Percentiles rank a stretch among this genome's conserved stretches.
Conservation (phyloP, 805 yeast genomes). For the Kodamaea leandrae region DNA sequence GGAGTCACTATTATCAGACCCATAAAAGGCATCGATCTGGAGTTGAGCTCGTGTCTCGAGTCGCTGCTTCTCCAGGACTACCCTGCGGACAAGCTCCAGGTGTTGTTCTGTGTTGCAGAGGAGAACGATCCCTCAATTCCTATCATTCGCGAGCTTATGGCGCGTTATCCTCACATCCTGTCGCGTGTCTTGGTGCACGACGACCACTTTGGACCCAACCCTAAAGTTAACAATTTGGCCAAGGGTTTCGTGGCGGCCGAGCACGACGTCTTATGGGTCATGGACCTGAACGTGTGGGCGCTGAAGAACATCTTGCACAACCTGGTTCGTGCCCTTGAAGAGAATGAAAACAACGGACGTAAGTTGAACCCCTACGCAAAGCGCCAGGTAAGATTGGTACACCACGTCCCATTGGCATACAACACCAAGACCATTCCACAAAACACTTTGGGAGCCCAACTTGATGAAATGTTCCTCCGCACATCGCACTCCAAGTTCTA, state of each 20-base stretch:
- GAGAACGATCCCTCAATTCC: constrained; percentile 62
- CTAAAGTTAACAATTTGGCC: constrained; percentile 83
- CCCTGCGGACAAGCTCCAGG: constrained; percentile 57
- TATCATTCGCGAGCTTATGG: constrained; percentile 48
- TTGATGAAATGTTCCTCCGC: constrained; percentile 82
- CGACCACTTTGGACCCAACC: constrained; percentile 73
- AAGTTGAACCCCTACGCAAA: constrained; percentile 16
- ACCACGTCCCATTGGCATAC: constrained; percentile 74
- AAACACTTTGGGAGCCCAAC: constrained; percentile 51
- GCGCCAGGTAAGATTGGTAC: constrained; percentile 63
- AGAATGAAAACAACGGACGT: constrained; percentile 53
- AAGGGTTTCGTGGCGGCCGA: constrained; percentile 71
- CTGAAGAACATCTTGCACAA: constrained; percentile 60
- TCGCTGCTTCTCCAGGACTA: constrained; percentile 68
- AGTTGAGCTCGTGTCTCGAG: constrained; percentile 62
- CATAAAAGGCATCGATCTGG: constrained; percentile 79
- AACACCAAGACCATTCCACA: constrained; percentile 12
- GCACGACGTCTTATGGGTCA: constrained; percentile 76
- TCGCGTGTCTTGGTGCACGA: constrained; percentile 56
- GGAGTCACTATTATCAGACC: constrained; percentile 78
- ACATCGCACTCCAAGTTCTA: constrained; percentile 87
- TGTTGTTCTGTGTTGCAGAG: constrained; percentile 73
- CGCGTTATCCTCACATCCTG: constrained; percentile 54
- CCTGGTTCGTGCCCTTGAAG: constrained; percentile 52
- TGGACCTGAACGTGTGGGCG: constrained; percentile 85